Evolutionary conservation across 176 grass and related monocot species (phyloP).

Genomic region (Oryza coarctata): DNA sequence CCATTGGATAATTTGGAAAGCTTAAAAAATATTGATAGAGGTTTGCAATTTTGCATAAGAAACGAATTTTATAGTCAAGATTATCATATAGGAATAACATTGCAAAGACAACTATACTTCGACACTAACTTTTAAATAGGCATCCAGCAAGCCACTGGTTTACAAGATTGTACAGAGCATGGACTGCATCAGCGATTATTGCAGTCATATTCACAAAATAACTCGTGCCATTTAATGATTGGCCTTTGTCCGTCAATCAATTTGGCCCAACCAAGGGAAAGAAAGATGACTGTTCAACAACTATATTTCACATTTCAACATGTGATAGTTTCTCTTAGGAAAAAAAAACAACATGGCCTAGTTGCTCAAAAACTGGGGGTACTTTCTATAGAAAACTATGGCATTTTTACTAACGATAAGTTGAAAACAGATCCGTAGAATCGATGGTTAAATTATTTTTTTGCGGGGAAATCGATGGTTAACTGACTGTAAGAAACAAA

Average conservation of each 20-base stretch:
- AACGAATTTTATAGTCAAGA: not conserved
- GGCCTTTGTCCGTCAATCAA: not conserved
- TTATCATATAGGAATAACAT: not conserved
- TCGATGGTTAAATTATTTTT: not conserved
- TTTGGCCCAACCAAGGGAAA: not conserved
- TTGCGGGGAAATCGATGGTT: not conserved
- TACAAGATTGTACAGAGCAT: not conserved
- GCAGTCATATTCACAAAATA: conserved; percentile 15
- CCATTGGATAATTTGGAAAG: not conserved
- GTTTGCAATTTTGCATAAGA: not conserved
- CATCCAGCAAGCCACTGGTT: not conserved
- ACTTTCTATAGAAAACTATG: not conserved
- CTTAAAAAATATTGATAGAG: too few relatives aligned
- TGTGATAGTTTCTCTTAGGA: not conserved
- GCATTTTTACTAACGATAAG: not conserved
- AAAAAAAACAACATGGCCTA: not conserved
- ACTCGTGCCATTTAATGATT: not conserved
- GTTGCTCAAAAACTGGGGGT: not conserved
- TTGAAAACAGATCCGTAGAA: not conserved
- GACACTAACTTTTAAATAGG: not conserved
- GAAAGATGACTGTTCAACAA: not conserved
- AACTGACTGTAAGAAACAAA: not conserved
- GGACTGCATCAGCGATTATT: not conserved
- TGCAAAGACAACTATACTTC: not conserved
- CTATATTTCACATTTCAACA: not conserved